Evolutionary conservation across 2,329 filamentous ascomycete genomes (phyloP), one percentile per base, ranked within the genome.

Genomic region (Didymella glomerata): DNA sequence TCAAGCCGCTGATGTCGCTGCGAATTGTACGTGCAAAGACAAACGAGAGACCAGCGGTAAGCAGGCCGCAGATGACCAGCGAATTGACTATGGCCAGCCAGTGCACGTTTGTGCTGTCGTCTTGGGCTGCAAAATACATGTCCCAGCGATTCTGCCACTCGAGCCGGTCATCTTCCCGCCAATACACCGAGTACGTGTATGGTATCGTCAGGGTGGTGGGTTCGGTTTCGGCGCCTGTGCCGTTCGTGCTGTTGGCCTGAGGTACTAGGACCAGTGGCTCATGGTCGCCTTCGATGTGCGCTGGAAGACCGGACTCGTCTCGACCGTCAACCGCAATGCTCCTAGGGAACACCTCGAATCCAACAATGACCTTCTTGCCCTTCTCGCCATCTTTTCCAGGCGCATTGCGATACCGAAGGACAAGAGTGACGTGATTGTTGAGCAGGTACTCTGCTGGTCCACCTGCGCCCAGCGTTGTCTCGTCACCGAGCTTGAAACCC

Each of bases 11-110:
- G 76, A 93, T 90, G 66, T 96, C 92, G 45, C 88, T 87, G 54
- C 89, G 86, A 48, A 94, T 86, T 0, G 92, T 96, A 68, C 90
- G 87, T 28, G 90, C 85, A 68, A 95, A 82, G 60, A 96, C 93
- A 72, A 96, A 90, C 58, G 91, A 86, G 24, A 95, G 90, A 34
- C 92, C 88, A 18, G 89, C 88, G 1, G 90, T 93, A 41, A 96
- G 81, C 34, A 95, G 81, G 7, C 89, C 89, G 48, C 90, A 91
- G 65, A 96, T 95, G 65, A 93, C 89, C 64, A 96, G 78, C 0
- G 92, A 95, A 79, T 96, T 96, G 76, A 95, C 78, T 63, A 96
- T 94, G 34, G 92, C 92, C 55, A 96, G 83, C 91, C 92, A 96
- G 74, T 96, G 92, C 24, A 94, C 91, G 72, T 87, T 88, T 25